Evolutionary conservation across 352 stramenopile genomes (phyloP).

Genomic region (Phytopythium boreale): DNA sequence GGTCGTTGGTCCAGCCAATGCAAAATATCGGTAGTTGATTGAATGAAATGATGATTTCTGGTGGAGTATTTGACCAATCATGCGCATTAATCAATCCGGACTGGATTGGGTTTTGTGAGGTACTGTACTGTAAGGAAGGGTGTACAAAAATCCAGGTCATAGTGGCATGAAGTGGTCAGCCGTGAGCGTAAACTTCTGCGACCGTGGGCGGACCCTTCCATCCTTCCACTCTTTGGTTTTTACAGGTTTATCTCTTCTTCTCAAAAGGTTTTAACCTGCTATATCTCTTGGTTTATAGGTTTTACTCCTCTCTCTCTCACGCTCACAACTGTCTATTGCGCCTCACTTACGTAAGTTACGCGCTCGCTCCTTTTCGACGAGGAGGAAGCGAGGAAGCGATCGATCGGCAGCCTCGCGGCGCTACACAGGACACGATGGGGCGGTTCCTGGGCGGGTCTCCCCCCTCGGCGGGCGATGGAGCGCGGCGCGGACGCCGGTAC

Average conservation of each 20-base stretch:
- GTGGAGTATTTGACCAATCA: not conserved
- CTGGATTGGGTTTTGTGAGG: too few relatives aligned
- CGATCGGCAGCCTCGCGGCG: not conserved
- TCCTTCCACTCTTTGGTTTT: not conserved
- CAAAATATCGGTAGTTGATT: not conserved
- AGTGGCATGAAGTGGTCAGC: too few relatives aligned
- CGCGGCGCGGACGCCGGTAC: slow-evolving; percentile 47
- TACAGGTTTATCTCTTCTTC: not conserved
- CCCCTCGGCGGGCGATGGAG: slow-evolving; percentile 20
- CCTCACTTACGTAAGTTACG: too few relatives aligned
- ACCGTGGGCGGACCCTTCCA: too few relatives aligned
- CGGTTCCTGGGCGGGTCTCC: slow-evolving; percentile 48
- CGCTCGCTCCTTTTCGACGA: too few relatives aligned
- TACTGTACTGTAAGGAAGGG: too few relatives aligned
- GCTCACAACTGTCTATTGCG: not conserved
- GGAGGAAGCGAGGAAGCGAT: not conserved
- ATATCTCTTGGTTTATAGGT: not conserved
- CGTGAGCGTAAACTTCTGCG: too few relatives aligned
- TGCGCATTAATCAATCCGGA: too few relatives aligned
- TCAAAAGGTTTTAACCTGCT: not conserved
- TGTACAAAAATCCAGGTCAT: too few relatives aligned
- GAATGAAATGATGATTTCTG: not conserved
- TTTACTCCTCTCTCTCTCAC: not conserved
- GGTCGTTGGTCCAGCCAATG: not conserved
- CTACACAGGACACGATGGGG: slow-evolving; percentile 28